Evolutionary conservation across 495 filamentous ascomycete genomes (phyloP), one percentile per base, ranked within the genome.

Genomic region (Cryomyces antarcticus): DNA sequence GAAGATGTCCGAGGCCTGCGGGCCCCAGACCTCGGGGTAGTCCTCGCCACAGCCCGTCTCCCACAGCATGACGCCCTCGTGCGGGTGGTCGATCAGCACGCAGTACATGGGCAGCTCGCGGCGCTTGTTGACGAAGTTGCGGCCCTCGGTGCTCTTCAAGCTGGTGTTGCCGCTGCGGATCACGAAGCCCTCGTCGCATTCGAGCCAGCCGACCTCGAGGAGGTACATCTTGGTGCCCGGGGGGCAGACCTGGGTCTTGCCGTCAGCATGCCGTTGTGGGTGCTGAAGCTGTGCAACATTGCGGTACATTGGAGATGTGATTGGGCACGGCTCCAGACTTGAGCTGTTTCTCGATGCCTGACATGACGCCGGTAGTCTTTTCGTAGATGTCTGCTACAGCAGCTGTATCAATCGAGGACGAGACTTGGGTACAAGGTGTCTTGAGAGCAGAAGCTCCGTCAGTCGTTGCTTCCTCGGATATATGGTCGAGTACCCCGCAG

Each of bases 21-120:
- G 52, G 7, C 59, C 61, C 41, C 54, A 55, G 9, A 61, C 52
- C 9, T 66, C 54, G 6, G 66, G 51, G 43, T 58, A 55, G 45
- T 70, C 63, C 28, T 66, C 56, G 2, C 64, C 68, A 41, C 62
- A 59, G 6, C 70, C 68, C 0, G 66, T 69, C 43, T 73, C 68
- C 51, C 56, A 72, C 0, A 73, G 56, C 39, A 72, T 68, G 12
- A 66, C 50, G 5, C 70, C 69, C 33, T 65, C 58, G 7, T 54
- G 56, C 0, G 69, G 68, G 47, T 73, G 61, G 27, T 70, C 62
- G 42, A 72, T 71, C 3, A 72, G 54, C 1, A 58, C 61, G 17
- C 60, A 57, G 43, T 52, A 52, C 49, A 52, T 52, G 5, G 49
- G 49, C 43, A 52, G 29, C 31, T 43, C 37, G 5, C 49, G 42